Evolutionary conservation across 129 eudicot species (phyloP).

Genomic region (Heracleum sosnowskyi): DNA sequence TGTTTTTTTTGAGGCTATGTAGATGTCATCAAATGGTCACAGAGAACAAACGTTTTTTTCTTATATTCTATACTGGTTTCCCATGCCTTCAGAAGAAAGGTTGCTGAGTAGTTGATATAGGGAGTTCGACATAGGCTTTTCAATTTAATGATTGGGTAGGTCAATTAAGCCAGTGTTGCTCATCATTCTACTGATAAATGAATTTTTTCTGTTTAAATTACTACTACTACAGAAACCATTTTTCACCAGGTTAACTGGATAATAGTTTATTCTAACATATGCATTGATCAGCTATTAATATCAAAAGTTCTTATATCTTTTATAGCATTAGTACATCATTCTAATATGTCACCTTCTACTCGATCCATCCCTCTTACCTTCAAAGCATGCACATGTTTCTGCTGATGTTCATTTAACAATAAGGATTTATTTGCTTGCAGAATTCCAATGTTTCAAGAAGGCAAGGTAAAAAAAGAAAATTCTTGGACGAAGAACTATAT

Average conservation of each 20-base stretch:
- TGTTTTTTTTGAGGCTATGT: neutral
- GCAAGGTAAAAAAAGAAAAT: slow-evolving; percentile 21
- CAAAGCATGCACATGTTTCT: neutral
- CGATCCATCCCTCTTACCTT: neutral
- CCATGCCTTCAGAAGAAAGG: neutral
- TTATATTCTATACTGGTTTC: slow-evolving; percentile 13
- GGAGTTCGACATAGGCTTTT: slow-evolving; percentile 5
- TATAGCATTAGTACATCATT: neutral
- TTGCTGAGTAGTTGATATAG: slow-evolving; percentile 2
- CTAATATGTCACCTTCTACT: neutral
- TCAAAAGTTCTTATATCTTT: neutral
- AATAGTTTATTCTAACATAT: neutral
- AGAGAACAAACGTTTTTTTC: slow-evolving; percentile 8
- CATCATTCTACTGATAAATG: neutral
- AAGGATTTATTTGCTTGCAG: slow-evolving; percentile 27
- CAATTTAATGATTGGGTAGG: neutral
- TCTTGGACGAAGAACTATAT: slow-evolving; percentile 11
- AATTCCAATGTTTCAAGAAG: slow-evolving; percentile 12
- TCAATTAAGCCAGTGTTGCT: neutral
- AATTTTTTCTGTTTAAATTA: neutral
- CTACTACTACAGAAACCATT: neutral
- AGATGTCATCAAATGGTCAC: slow-evolving; percentile 20
- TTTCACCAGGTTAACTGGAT: neutral
- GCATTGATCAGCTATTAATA: neutral
- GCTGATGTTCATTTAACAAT: neutral